A percentile compares a stretch with the other conserved stretches of the same genome.
These are phyloP conservation scores for Tetracladium setigerum DNA, from an alignment of 495 filamentous ascomycete species.

Conservation along the genomic window DNA sequence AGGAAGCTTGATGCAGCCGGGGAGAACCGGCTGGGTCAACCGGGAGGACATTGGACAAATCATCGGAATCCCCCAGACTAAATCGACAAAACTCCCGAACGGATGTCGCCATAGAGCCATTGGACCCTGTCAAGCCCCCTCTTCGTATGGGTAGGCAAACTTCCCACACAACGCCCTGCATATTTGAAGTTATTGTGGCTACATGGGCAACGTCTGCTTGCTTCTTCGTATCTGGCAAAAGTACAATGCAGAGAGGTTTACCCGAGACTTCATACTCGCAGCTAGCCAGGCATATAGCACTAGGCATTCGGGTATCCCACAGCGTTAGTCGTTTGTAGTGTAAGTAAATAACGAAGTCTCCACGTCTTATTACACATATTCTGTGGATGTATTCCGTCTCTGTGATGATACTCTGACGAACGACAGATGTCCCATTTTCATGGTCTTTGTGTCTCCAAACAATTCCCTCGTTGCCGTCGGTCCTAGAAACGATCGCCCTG, in stretches of 20 bases:
- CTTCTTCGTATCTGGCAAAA: slow-evolving; percentile 57
- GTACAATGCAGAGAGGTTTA: slow-evolving; percentile 76
- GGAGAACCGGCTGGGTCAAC: slow-evolving; percentile 82
- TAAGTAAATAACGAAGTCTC: slow-evolving; percentile 73
- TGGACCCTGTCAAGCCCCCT: slow-evolving; percentile 20
- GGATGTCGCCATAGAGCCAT: slow-evolving; percentile 28
- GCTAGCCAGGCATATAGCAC: slow-evolving; percentile 48
- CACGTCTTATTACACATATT: slow-evolving; percentile 66
- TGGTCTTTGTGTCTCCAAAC: slow-evolving; percentile 67
- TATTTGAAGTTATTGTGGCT: slow-evolving; percentile 74
- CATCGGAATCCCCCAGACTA: slow-evolving; percentile 60
- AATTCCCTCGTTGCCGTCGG: slow-evolving; percentile 68
- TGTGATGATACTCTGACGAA: slow-evolving; percentile 62
- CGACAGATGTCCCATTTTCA: slow-evolving; percentile 42
- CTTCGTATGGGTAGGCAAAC: slow-evolving; percentile 41
- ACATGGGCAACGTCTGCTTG: slow-evolving; percentile 54
- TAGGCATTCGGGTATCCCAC: slow-evolving; percentile 63
- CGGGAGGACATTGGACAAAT: slow-evolving; percentile 75
- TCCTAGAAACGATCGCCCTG: slow-evolving; percentile 71
- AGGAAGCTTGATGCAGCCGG: slow-evolving; percentile 70
- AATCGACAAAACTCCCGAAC: slow-evolving; percentile 67
- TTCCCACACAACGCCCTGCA: slow-evolving; percentile 84
- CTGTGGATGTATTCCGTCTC: slow-evolving; percentile 73
- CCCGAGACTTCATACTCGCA: slow-evolving; percentile 54
- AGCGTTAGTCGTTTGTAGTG: slow-evolving; percentile 69